phyloP scores from a whole-genome alignment of 202 grass and related monocot species.

The Zizania palustris region DNA sequence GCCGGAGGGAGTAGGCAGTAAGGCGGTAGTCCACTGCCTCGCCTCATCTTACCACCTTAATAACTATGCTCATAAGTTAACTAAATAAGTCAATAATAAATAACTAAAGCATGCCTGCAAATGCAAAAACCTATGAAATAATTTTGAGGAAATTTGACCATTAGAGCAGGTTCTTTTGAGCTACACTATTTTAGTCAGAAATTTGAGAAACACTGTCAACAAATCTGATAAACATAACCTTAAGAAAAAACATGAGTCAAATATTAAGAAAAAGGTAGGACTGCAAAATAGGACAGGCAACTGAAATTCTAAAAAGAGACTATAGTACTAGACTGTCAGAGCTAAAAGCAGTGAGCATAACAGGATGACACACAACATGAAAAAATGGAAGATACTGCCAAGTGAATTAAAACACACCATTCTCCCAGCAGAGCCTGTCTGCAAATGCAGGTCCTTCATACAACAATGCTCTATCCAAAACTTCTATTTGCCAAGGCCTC shows the following conservation, averaged over 20 bases:
- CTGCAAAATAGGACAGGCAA: conserved; percentile 17
- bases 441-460: conserved; percentile 81
- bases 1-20: no score
- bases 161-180: no score
- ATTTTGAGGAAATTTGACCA: no score
- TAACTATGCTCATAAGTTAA: no score
- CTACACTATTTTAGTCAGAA: no score
- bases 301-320: conserved; percentile 25
- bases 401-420: conserved; percentile 59
- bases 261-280: conserved; percentile 19
- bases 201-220: neutral
- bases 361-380: conserved; percentile 19
- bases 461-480: conserved; percentile 82
- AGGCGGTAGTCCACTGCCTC: no score
- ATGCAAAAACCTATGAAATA: no score
- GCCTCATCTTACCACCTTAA: no score
- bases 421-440: conserved; percentile 75
- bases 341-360: conserved; percentile 14
- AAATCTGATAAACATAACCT: conserved; percentile 30
- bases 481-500: conserved; percentile 85
- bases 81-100: no score
- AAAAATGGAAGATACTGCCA: conserved; percentile 30
- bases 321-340: neutral
- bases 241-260: conserved; percentile 21
- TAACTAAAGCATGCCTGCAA: no score